phyloP scores from a whole-genome alignment of 1,284 basidiomycete genomes.

The Sphagnurus paluster region DNA sequence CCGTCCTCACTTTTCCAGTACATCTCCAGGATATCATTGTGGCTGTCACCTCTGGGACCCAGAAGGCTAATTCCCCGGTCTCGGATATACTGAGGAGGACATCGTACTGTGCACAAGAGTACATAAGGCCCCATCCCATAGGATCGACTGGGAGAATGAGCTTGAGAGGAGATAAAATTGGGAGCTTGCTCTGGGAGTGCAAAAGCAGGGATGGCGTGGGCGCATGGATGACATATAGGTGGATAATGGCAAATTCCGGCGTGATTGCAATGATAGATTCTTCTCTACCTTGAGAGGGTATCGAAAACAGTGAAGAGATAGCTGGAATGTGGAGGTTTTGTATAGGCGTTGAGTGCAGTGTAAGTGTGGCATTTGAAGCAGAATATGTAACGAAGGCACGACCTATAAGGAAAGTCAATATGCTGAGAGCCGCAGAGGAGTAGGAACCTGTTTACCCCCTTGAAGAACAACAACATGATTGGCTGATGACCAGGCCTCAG shows the following conservation, averaged over 20 bases:
- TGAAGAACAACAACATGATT: slow-evolving; percentile 70
- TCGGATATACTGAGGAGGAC: slow-evolving; percentile 76
- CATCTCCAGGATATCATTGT: slow-evolving; percentile 54
- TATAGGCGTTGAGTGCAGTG: slow-evolving; percentile 48
- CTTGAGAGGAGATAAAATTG: slow-evolving; percentile 47
- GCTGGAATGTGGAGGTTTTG: slow-evolving; percentile 49
- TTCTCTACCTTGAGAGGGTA: slow-evolving; percentile 49
- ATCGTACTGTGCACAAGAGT: slow-evolving; percentile 57
- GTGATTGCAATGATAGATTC: slow-evolving; percentile 66
- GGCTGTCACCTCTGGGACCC: slow-evolving; percentile 61
- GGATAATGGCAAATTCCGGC: slow-evolving; percentile 51
- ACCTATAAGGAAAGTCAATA: slow-evolving; percentile 10
- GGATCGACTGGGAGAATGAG: slow-evolving; percentile 83
- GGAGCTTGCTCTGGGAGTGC: slow-evolving; percentile 47
- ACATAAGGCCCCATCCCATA: slow-evolving; percentile 76
- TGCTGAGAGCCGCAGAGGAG: not conserved
- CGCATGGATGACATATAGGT: slow-evolving; percentile 41
- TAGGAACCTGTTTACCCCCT: slow-evolving; percentile 38
- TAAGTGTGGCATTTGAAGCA: slow-evolving; percentile 40
- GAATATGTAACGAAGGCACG: slow-evolving; percentile 48
- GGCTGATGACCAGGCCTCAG: slow-evolving; percentile 50
- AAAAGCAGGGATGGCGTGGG: slow-evolving; percentile 38
- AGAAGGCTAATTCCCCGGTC: slow-evolving; percentile 78
- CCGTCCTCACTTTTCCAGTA: slow-evolving; percentile 77
- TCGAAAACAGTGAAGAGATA: slow-evolving; percentile 61